These are phyloP conservation scores for Isatis lusitanica DNA, from an alignment of 441 rosid species.

Conservation along the genomic window DNA sequence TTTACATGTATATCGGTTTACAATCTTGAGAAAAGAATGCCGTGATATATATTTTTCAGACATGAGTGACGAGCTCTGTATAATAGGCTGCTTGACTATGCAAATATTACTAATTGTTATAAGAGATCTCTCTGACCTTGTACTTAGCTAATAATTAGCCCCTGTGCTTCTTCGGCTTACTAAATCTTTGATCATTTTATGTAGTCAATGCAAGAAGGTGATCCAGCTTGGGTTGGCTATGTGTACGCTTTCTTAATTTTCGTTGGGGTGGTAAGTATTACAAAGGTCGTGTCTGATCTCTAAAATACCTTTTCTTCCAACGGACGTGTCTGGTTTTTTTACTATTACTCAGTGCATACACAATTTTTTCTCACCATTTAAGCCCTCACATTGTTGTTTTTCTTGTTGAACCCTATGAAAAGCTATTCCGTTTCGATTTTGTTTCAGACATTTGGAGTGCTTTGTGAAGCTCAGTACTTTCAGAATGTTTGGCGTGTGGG, in stretches of 20 bases:
- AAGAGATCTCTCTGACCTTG: neutral
- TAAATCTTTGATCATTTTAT: constrained; percentile 22
- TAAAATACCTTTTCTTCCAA: neutral
- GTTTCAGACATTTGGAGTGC: constrained; percentile 74
- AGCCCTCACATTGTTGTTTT: neutral
- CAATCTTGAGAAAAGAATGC: neutral
- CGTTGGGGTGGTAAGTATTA: constrained; percentile 72
- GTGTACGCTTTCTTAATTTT: constrained; percentile 81
- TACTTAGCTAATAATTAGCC: neutral
- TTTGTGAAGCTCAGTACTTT: constrained; percentile 77
- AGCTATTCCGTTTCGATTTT: constrained; percentile 16
- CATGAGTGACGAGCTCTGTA: neutral
- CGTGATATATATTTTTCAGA: neutral
- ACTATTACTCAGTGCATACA: neutral
- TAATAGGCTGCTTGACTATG: neutral
- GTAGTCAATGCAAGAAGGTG: constrained; percentile 97
- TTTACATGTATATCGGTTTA: neutral
- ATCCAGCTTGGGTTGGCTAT: constrained; percentile 91
- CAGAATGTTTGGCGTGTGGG: constrained; percentile 89
- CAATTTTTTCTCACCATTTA: neutral
- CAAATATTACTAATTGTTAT: neutral
- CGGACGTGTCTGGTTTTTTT: too few relatives aligned
- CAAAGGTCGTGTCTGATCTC: neutral
- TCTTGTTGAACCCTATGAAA: constrained; percentile 1
- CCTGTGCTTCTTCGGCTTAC: neutral